phyloP scores from a whole-genome alignment of 345 rosid species.

The Excoecaria agallocha region DNA sequence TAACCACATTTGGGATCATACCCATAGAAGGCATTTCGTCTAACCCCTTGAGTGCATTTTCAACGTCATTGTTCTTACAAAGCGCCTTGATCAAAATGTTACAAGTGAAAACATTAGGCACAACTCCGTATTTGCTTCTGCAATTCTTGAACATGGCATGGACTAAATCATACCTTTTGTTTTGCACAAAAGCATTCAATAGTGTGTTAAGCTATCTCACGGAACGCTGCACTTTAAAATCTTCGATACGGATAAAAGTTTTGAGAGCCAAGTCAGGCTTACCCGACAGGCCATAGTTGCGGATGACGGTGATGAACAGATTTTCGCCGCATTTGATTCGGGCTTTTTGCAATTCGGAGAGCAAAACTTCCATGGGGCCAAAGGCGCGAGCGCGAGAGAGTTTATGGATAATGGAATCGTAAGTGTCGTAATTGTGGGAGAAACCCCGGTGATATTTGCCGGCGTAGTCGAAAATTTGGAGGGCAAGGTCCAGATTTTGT shows the following conservation, averaged over 20 bases:
- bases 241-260: constrained; percentile 57
- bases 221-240: constrained; percentile 58
- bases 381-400: constrained; percentile 88
- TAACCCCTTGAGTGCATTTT: constrained; percentile 53
- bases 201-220: constrained; percentile 78
- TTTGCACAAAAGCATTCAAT: constrained; percentile 69
- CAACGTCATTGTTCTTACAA: constrained; percentile 57
- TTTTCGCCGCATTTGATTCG: constrained; percentile 68
- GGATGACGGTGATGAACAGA: constrained; percentile 60
- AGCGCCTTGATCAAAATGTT: constrained; percentile 73
- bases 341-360: constrained; percentile 48
- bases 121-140: constrained; percentile 44
- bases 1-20: constrained; percentile 66
- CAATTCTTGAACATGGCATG: constrained; percentile 52
- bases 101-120: constrained; percentile 69
- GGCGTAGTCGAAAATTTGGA: constrained; percentile 82
- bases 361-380: constrained; percentile 55
- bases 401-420: constrained; percentile 66
- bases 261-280: constrained; percentile 49
- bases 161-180: constrained; percentile 57
- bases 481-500: constrained; percentile 78
- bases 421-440: constrained; percentile 66
- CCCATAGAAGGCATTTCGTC: constrained; percentile 88
- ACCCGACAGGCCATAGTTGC: constrained; percentile 73
- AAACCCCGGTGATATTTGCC: constrained; percentile 68